Conservation (phyloP, 2,329 filamentous ascomycete genomes). For the Ceratocystis cacaofunesta region DNA sequence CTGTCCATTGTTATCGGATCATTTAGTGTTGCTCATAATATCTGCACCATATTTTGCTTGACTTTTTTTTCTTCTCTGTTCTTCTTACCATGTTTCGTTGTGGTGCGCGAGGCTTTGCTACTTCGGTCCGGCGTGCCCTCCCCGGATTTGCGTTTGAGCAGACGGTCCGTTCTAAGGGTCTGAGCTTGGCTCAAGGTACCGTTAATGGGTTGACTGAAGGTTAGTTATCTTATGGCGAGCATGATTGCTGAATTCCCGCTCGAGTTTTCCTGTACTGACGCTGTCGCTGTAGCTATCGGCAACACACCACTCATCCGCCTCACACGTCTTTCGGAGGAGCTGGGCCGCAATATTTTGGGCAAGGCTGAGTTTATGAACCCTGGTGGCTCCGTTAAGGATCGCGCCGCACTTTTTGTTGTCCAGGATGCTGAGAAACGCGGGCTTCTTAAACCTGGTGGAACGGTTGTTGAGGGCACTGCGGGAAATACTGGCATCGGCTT, state of each 20-base stretch:
- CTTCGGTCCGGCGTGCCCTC: conserved; percentile 39
- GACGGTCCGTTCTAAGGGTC: conserved; percentile 53
- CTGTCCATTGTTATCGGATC: background rate
- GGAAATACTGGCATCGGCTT: conserved; percentile 97
- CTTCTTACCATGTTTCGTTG: conserved; percentile 49
- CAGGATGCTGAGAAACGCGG: conserved; percentile 84
- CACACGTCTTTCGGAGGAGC: conserved; percentile 74
- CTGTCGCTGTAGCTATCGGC: conserved; percentile 57
- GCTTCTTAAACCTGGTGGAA: conserved; percentile 69
- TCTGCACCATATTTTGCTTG: background rate
- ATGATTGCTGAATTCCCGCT: background rate
- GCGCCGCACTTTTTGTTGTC: conserved; percentile 86
- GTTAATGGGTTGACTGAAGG: conserved; percentile 69
- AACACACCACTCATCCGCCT: conserved; percentile 91
- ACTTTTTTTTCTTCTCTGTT: background rate
- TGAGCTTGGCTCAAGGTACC: conserved; percentile 67
- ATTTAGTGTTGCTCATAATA: background rate
- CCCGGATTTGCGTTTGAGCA: conserved; percentile 65
- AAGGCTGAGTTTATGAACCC: conserved; percentile 99
- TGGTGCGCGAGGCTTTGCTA: conserved; percentile 51
- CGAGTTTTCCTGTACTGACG: background rate
- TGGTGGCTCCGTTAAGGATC: conserved; percentile 89
- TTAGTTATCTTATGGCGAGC: conserved; percentile 28
- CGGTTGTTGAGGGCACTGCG: conserved; percentile 91
- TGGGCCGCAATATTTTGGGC: conserved; percentile 83